Conservation (phyloP, 1,139 yeast species). For the Candida albicans region DNA sequence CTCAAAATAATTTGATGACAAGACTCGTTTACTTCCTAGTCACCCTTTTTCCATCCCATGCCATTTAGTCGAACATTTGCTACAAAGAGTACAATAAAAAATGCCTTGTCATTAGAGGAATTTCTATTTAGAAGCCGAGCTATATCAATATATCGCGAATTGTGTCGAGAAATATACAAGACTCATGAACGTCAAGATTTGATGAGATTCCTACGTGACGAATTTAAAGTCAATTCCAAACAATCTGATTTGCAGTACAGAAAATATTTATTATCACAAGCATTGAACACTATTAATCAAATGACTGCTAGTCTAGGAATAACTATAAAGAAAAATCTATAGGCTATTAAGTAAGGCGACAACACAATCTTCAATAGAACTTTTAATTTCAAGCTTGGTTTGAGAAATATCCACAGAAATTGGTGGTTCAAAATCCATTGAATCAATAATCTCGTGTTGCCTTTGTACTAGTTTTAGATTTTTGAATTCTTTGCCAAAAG, state of each 20-base stretch:
- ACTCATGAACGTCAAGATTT: conserved; percentile 42
- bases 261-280: conserved; percentile 39
- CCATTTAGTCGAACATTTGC: not conserved
- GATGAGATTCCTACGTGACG: conserved; percentile 32
- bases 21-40: not conserved
- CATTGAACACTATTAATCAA: conserved; percentile 29
- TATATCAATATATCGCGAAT: conserved; percentile 32
- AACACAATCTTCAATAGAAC: conserved; percentile 19
- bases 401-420: conserved; percentile 13
- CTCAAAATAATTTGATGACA: no score
- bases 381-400: conserved; percentile 14
- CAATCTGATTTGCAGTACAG: conserved; percentile 37
- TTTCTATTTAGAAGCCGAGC: conserved; percentile 41
- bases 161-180: conserved; percentile 34
- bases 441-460: conserved; percentile 19
- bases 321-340: conserved; percentile 7
- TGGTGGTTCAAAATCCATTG: conserved; percentile 13
- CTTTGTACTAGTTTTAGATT: conserved; percentile 13
- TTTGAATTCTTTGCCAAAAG: conserved; percentile 17
- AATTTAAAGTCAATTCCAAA: conserved; percentile 30
- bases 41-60: not conserved
- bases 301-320: conserved; percentile 28
- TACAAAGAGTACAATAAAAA: conserved; percentile 2
- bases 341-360: conserved; percentile 14
- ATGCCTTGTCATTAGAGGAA: conserved; percentile 38